Evolutionary conservation across 2,329 filamentous ascomycete species (phyloP).

Genomic region (Bipolaris zeicola): DNA sequence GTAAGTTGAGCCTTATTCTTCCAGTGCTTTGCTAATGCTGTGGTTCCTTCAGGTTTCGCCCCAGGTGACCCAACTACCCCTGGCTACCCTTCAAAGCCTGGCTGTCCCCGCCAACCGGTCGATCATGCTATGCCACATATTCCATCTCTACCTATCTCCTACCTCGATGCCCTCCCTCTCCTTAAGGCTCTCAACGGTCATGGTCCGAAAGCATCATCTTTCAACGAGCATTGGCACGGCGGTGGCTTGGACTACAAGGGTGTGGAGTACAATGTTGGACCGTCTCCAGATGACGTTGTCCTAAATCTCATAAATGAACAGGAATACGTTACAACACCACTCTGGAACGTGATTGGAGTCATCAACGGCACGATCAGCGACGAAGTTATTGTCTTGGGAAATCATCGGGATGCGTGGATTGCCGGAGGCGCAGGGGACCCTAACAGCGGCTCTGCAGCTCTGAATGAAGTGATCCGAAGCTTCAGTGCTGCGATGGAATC

Average conservation of each 20-base stretch:
- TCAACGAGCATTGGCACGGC: conserved; percentile 74
- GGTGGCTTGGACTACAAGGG: conserved; percentile 78
- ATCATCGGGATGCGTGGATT: conserved; percentile 90
- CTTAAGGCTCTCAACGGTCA: conserved; percentile 90
- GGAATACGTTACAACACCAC: conserved; percentile 56
- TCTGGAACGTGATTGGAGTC: conserved; percentile 81
- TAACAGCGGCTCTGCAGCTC: conserved; percentile 77
- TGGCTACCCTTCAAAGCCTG: conserved; percentile 91
- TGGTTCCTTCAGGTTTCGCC: conserved; percentile 54
- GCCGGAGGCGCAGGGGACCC: conserved; percentile 83
- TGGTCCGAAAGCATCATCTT: conserved; percentile 75
- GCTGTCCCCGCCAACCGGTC: conserved; percentile 74
- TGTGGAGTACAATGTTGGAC: conserved; percentile 83
- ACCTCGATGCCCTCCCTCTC: conserved; percentile 81
- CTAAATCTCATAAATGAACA: conserved; percentile 58
- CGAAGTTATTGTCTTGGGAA: conserved; percentile 89
- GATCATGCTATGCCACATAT: conserved; percentile 77
- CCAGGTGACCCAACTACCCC: conserved; percentile 86
- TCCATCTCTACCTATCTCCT: conserved; percentile 90
- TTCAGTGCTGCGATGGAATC: conserved; percentile 73
- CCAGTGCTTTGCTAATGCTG: conserved; percentile 15
- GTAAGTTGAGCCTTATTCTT: conserved; percentile 35
- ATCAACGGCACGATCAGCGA: conserved; percentile 86
- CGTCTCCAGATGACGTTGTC: conserved; percentile 71
- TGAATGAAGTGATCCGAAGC: conserved; percentile 78